Evolutionary conservation across 345 rosid genomes (phyloP).

Genomic region (Nephelium lappaceum): DNA sequence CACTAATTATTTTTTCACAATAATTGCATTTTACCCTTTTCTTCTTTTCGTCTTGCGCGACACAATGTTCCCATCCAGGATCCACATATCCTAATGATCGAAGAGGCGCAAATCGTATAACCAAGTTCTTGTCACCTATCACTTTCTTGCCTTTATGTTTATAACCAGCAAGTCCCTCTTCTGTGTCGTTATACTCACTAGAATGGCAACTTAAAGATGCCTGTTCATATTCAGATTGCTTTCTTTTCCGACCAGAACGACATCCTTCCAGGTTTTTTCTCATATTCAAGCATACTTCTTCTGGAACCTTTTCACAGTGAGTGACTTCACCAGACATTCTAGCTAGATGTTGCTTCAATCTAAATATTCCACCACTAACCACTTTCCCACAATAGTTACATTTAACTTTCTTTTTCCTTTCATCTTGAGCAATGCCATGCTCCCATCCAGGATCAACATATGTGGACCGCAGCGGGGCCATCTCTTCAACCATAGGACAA

Average conservation of each 20-base stretch:
- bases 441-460: conserved; percentile 85
- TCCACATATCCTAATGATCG: conserved; percentile 77
- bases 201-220: conserved; percentile 43
- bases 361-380: conserved; percentile 81
- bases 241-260: conserved; percentile 57
- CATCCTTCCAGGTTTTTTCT: conserved; percentile 68
- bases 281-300: conserved; percentile 64
- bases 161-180: conserved; percentile 37
- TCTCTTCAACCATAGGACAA: conserved; percentile 45
- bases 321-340: conserved; percentile 80
- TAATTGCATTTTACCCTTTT: conserved; percentile 79
- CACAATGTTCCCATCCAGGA: conserved; percentile 87
- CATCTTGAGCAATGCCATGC: conserved; percentile 81
- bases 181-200: conserved; percentile 40
- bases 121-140: conserved; percentile 49
- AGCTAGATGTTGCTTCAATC: conserved; percentile 81
- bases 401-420: conserved; percentile 77
- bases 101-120: conserved; percentile 42
- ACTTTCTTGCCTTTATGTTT: conserved; percentile 55
- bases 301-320: conserved; percentile 73
- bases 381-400: conserved; percentile 82
- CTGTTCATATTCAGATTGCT: conserved; percentile 52
- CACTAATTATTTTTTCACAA: conserved; percentile 70
- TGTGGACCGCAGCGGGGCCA: conserved; percentile 62
- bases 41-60: conserved; percentile 78